phyloP scores from a whole-genome alignment of 352 stramenopile genomes.

The Aphanomyces stellatus region DNA sequence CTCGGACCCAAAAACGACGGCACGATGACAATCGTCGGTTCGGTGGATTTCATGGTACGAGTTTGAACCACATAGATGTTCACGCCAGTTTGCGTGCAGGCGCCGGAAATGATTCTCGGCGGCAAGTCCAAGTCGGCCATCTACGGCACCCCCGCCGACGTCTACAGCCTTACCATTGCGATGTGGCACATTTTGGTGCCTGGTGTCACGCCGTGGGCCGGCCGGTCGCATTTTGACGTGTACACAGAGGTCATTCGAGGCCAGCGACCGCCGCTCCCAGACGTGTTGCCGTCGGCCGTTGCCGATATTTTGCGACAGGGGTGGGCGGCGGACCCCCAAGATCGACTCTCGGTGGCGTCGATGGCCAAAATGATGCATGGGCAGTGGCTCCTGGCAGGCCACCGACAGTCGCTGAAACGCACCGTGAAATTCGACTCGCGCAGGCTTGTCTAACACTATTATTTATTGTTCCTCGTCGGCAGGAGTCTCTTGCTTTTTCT shows the following conservation, averaged over 20 bases:
- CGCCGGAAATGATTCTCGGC: constrained; percentile 40
- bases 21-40: constrained; percentile 80
- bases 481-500: background rate
- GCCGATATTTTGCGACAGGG: background rate
- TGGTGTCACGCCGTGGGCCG: constrained; percentile 57
- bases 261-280: constrained; percentile 57
- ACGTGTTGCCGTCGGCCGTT: constrained; percentile 45
- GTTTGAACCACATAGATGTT: too few species aligned
- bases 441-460: too few species aligned
- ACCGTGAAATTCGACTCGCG: background rate
- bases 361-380: background rate
- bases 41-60: constrained; percentile 84
- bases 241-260: constrained; percentile 65
- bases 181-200: constrained; percentile 83
- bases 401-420: background rate
- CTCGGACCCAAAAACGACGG: constrained; percentile 40
- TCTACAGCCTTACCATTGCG: constrained; percentile 83
- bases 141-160: constrained; percentile 69
- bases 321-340: background rate
- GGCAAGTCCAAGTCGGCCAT: constrained; percentile 50
- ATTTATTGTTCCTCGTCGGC: background rate
- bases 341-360: background rate
- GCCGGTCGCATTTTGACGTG: constrained; percentile 68
- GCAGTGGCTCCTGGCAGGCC: background rate
- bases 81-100: background rate